Evolutionary conservation across 1,284 basidiomycete species (phyloP), one percentile per base, ranked within the genome.

Genomic region (Veloboletus limbatus): DNA sequence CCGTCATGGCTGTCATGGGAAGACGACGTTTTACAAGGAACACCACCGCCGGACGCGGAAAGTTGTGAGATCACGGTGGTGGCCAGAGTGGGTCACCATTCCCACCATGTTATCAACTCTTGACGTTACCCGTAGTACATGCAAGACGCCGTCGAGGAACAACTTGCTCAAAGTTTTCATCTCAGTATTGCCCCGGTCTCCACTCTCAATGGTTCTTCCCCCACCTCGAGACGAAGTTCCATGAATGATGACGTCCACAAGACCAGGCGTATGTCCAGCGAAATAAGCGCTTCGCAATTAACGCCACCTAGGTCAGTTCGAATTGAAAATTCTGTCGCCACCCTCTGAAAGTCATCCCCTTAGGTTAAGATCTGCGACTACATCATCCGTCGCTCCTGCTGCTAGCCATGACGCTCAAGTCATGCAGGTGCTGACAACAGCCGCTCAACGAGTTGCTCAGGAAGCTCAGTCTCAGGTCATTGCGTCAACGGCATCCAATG

Each of bases 1-100:
- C 94, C 95, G 0, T 60, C 78, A 2, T 98, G 95, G 95, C 70
- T 98, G 21, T 74, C 76, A 9, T 97, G 94, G 93, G 86, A 90
- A 57, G 86, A 89, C 45, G 85, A 87, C 51, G 75, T 81, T 37
- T 72, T 92, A 24, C 78, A 79, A 37, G 89, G 89, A 22, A 78
- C 79, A 31, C 88, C 89, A 22, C 77, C 84, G 30, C 70, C 76
- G 18, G 85, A 86, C 54, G 82, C 87, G 27, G 78, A 84, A 61
- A 82, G 77, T 52, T 85, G 82, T 60, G 82, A 84, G 47, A 76
- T 91, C 45, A 84, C 77, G 13, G 81, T 81, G 22, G 73, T 82
- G 51, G 88, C 87, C 20, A 78, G 79, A 71, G 88, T 91, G 58
- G 48, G 63, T 62, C 20, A 30, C 47, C 47, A 25, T 55, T 39